Evolutionary conservation across 2,329 filamentous ascomycete genomes (phyloP).

Genomic region (Chaetomium globosum): DNA sequence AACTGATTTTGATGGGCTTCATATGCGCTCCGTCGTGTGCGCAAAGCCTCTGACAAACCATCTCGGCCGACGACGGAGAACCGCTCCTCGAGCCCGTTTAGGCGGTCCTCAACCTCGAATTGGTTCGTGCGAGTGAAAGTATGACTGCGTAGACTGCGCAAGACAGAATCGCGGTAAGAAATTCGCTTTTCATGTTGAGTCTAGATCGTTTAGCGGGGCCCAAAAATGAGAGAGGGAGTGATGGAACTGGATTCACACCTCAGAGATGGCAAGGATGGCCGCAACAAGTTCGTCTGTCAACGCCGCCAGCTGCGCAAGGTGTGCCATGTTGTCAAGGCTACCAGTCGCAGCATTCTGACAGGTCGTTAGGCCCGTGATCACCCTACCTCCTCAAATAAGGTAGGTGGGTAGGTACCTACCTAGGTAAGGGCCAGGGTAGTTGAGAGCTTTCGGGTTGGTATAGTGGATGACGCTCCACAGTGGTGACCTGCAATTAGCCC

Average conservation of each 20-base stretch:
- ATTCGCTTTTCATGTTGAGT: slow-evolving; percentile 46
- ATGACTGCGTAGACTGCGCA: slow-evolving; percentile 57
- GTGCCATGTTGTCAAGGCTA: slow-evolving; percentile 60
- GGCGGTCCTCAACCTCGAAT: slow-evolving; percentile 67
- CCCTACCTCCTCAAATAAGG: background rate
- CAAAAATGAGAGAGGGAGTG: slow-evolving; percentile 8
- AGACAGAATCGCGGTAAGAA: slow-evolving; percentile 51
- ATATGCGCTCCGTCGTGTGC: slow-evolving; percentile 42
- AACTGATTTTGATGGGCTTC: slow-evolving; percentile 56
- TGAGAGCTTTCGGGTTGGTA: background rate
- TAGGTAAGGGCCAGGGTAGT: background rate
- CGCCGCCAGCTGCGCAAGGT: slow-evolving; percentile 64
- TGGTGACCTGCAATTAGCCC: background rate
- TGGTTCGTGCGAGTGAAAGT: slow-evolving; percentile 70
- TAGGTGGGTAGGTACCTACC: no score
- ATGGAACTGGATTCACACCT: slow-evolving; percentile 47
- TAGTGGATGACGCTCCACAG: background rate
- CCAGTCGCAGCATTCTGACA: slow-evolving; percentile 30
- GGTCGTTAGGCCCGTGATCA: background rate
- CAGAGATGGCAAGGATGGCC: slow-evolving; percentile 58
- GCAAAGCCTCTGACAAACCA: slow-evolving; percentile 71
- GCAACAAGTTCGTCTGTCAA: slow-evolving; percentile 73
- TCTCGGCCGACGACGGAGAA: slow-evolving; percentile 81
- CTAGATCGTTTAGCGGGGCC: slow-evolving; percentile 34
- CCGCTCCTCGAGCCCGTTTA: slow-evolving; percentile 80